phyloP scores from a whole-genome alignment of 352 stramenopile species.

The Pythium apleroticum region DNA sequence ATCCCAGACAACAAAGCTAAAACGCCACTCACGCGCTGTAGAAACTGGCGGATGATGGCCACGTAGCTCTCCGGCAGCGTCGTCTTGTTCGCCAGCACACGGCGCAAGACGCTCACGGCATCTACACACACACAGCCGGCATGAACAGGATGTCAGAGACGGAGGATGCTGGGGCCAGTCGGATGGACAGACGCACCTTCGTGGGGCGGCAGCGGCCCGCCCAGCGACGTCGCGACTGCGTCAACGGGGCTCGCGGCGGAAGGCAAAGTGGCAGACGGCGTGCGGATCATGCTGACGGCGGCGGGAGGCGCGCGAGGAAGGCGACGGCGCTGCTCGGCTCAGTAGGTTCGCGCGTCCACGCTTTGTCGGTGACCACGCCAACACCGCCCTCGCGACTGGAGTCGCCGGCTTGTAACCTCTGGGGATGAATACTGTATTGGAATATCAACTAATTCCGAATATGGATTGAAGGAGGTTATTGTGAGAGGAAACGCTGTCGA shows the following conservation, averaged over 20 bases:
- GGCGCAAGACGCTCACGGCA: slow-evolving; percentile 28
- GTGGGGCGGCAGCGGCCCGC: not conserved
- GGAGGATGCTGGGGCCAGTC: not conserved
- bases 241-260: not conserved
- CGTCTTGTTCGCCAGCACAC: slow-evolving; percentile 22
- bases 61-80: slow-evolving; percentile 20
- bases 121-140: not conserved
- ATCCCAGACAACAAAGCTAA: too few relatives aligned
- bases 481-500: not conserved
- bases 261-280: not conserved
- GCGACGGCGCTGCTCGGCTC: not conserved
- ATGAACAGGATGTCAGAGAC: too few relatives aligned
- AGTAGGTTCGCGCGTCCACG: not conserved
- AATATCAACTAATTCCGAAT: not conserved
- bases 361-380: slow-evolving; percentile 1
- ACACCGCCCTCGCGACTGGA: not conserved
- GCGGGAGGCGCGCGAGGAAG: not conserved
- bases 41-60: slow-evolving; percentile 23
- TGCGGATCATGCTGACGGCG: not conserved
- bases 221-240: not conserved
- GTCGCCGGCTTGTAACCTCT: slow-evolving; percentile 1
- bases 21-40: slow-evolving; percentile 16
- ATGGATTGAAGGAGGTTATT: not conserved
- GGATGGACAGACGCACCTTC: not conserved
- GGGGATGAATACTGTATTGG: not conserved